Conservation (phyloP, 495 filamentous ascomycete genomes). For the Peziza echinospora region DNA sequence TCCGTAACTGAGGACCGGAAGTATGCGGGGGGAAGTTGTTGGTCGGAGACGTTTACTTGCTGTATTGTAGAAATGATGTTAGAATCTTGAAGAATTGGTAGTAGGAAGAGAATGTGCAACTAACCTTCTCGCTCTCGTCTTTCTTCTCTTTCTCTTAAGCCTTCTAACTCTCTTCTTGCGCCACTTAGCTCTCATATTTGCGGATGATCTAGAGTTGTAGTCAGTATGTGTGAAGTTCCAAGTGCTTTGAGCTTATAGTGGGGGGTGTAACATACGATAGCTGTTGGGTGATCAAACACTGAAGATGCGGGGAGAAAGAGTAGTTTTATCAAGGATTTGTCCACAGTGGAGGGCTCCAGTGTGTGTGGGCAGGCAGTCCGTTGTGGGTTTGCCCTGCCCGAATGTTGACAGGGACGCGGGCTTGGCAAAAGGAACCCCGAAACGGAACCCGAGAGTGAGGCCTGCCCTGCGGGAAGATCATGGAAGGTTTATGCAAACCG, state of each 20-base stretch:
- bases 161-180: constrained; percentile 31
- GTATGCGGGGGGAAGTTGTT: too few relatives aligned
- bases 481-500: too few relatives aligned
- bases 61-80: not conserved
- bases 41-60: not conserved
- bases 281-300: not conserved
- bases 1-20: too few relatives aligned
- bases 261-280: not conserved
- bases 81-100: not conserved
- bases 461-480: too few relatives aligned
- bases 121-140: constrained; percentile 28
- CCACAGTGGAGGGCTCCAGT: not conserved
- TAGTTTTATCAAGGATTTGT: not conserved
- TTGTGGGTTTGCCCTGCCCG: too few relatives aligned
- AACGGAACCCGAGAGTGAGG: too few relatives aligned
- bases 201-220: not conserved
- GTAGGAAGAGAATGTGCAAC: not conserved
- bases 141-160: constrained; percentile 32
- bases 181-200: constrained; percentile 31
- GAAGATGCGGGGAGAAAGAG: not conserved
- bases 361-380: not conserved
- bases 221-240: not conserved
- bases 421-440: too few relatives aligned
- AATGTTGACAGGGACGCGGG: too few relatives aligned
- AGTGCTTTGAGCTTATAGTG: not conserved